phyloP scores from a whole-genome alignment of 768 basidiomycete species.

The Mycena epipterygia region DNA sequence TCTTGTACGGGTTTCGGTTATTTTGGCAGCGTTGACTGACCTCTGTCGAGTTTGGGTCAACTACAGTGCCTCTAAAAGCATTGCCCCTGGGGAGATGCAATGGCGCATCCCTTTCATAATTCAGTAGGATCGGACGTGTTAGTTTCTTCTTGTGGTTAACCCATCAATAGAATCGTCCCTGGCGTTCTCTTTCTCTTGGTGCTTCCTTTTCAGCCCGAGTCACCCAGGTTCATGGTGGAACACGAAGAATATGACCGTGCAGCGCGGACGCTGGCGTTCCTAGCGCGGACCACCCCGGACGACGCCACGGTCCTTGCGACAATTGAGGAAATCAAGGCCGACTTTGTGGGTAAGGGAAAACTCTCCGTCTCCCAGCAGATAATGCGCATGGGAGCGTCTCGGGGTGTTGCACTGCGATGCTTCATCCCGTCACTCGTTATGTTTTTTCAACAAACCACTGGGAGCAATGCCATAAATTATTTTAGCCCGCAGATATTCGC shows the following conservation, averaged over 20 bases:
- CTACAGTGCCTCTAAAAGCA: slow-evolving; percentile 54
- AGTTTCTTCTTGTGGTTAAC: background rate
- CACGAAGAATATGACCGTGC: slow-evolving; percentile 58
- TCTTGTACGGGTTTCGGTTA: slow-evolving; percentile 45
- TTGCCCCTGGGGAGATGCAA: slow-evolving; percentile 55
- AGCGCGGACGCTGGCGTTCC: slow-evolving; percentile 53
- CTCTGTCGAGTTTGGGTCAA: slow-evolving; percentile 59
- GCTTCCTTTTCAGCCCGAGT: slow-evolving; percentile 67
- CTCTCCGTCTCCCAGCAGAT: slow-evolving; percentile 53
- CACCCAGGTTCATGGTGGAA: slow-evolving; percentile 70
- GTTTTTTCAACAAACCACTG: slow-evolving; percentile 64
- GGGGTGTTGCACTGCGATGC: slow-evolving; percentile 56
- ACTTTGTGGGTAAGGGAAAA: slow-evolving; percentile 60
- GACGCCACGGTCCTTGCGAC: slow-evolving; percentile 52
- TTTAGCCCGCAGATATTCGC: slow-evolving; percentile 67
- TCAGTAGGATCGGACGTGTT: slow-evolving; percentile 45
- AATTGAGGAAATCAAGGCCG: slow-evolving; percentile 63
- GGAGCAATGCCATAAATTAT: slow-evolving; percentile 69
- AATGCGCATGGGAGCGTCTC: slow-evolving; percentile 58
- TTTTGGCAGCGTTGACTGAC: background rate
- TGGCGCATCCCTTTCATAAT: slow-evolving; percentile 69
- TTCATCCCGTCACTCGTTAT: slow-evolving; percentile 63
- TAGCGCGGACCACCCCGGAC: slow-evolving; percentile 45
- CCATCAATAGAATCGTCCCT: slow-evolving; percentile 55
- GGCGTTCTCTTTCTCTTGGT: slow-evolving; percentile 61